Conservation (phyloP, 2,329 filamentous ascomycete species). For the Fusarium nematophilum region DNA sequence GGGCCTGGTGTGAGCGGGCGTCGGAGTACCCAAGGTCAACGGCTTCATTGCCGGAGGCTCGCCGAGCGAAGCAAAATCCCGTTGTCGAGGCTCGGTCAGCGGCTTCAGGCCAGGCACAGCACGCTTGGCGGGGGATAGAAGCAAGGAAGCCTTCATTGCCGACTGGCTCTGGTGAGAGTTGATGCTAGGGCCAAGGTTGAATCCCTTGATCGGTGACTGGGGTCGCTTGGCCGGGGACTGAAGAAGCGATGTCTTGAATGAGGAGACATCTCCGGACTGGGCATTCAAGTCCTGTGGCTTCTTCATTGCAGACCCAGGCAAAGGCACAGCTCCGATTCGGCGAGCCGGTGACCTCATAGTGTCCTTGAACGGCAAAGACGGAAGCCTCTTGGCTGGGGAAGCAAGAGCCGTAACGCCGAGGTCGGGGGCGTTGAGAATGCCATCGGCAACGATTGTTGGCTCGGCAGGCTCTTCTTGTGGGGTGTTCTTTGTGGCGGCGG, state of each 20-base stretch:
- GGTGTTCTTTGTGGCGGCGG: slow-evolving; percentile 19
- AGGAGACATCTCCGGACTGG: slow-evolving; percentile 40
- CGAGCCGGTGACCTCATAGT: slow-evolving; percentile 68
- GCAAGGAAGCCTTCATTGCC: slow-evolving; percentile 57
- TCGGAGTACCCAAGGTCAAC: slow-evolving; percentile 48
- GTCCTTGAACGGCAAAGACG: slow-evolving; percentile 65
- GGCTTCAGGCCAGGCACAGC: slow-evolving; percentile 51
- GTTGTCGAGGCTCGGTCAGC: slow-evolving; percentile 42
- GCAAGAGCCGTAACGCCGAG: slow-evolving; percentile 54
- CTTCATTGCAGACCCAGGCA: slow-evolving; percentile 51
- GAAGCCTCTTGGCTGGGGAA: slow-evolving; percentile 67
- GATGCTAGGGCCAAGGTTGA: slow-evolving; percentile 44
- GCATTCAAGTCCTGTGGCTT: slow-evolving; percentile 18
- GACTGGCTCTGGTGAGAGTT: slow-evolving; percentile 49
- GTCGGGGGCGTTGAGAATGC: slow-evolving; percentile 50
- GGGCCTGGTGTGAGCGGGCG: slow-evolving; percentile 41
- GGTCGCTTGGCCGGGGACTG: slow-evolving; percentile 65
- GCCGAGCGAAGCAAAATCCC: slow-evolving; percentile 32
- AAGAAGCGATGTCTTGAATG: slow-evolving; percentile 58
- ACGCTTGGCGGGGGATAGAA: slow-evolving; percentile 65
- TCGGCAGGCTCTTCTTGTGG: slow-evolving; percentile 32
- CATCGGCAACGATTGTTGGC: slow-evolving; percentile 45
- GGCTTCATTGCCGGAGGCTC: slow-evolving; percentile 52
- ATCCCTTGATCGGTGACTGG: slow-evolving; percentile 56
- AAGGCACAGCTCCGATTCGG: slow-evolving; percentile 46